A percentile compares a stretch with the other conserved stretches of the same genome.
These are phyloP conservation scores for Erodium texanum DNA, from an alignment of 441 rosid genomes.

Conservation along the genomic window DNA sequence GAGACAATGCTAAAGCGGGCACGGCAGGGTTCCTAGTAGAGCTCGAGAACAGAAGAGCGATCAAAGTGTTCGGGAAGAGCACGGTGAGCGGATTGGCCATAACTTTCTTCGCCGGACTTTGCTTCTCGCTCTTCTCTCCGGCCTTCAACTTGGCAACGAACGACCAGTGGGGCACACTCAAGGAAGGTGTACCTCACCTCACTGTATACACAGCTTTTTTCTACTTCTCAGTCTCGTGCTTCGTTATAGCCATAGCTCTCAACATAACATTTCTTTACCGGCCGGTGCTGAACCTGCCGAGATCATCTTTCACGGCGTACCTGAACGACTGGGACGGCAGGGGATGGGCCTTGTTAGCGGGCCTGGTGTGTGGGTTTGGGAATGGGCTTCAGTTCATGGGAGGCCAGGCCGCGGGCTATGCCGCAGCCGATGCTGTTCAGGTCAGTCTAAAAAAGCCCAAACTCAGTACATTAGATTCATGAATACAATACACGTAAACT, in stretches of 20 bases:
- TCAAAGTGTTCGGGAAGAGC: conserved; percentile 82
- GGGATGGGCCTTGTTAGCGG: conserved; percentile 82
- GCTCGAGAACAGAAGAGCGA: conserved; percentile 70
- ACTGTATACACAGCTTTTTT: conserved; percentile 75
- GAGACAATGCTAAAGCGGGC: conserved; percentile 47
- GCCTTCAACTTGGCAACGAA: conserved; percentile 88
- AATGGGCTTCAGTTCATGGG: conserved; percentile 91
- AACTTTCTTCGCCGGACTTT: conserved; percentile 69
- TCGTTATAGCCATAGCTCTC: conserved; percentile 49
- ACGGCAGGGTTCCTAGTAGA: conserved; percentile 62
- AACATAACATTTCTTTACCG: conserved; percentile 55
- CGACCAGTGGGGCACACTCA: conserved; percentile 71
- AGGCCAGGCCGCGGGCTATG: conserved; percentile 86
- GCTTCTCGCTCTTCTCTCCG: conserved; percentile 90
- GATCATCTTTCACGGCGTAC: conserved; percentile 60
- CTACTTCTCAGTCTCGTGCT: conserved; percentile 73
- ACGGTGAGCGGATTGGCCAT: conserved; percentile 50
- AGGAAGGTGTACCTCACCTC: conserved; percentile 64
- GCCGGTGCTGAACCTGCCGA: conserved; percentile 55
- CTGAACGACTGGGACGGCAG: conserved; percentile 70
- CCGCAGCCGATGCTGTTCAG: conserved; percentile 92
- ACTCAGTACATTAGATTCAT: too few relatives aligned
- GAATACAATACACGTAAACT: too few relatives aligned
- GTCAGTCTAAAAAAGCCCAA: conserved; percentile 27
- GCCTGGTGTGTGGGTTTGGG: conserved; percentile 69